These are phyloP conservation scores for Toxoplasma gondii DNA, from an alignment of 169 alveolate species.

Conservation along the genomic window DNA sequence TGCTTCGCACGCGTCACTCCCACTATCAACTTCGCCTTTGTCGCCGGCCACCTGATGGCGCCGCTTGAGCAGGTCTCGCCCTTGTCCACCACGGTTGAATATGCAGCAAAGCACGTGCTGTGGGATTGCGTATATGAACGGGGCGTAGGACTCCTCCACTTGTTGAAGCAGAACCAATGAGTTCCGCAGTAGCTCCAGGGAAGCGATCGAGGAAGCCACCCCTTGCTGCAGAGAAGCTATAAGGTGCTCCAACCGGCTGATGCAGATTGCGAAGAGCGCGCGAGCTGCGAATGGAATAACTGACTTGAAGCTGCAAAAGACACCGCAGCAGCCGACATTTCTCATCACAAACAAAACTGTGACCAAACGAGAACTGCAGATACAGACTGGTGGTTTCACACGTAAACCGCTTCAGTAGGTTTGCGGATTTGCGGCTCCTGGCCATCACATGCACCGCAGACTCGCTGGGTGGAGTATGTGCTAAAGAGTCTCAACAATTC, in stretches of 20 bases:
- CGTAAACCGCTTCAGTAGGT: no score
- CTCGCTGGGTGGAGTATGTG: no score
- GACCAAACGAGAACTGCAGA: no score
- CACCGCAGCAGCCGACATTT: not conserved
- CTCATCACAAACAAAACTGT: no score
- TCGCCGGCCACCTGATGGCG: no score
- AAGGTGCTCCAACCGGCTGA: conserved; percentile 16
- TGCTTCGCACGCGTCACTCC: no score
- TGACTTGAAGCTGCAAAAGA: not conserved
- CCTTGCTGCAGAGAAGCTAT: conserved; percentile 5
- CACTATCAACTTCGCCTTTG: no score
- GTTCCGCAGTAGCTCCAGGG: not conserved
- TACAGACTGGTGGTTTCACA: no score
- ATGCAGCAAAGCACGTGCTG: conserved; percentile 38
- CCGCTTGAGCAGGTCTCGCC: not conserved
- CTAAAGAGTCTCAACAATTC: no score
- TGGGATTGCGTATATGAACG: not conserved
- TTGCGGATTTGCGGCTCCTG: no score
- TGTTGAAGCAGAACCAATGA: conserved; percentile 2
- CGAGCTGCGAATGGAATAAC: conserved; percentile 33
- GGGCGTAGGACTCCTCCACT: conserved; percentile 1
- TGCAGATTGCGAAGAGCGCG: not conserved
- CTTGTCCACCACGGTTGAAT: not conserved
- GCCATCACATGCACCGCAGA: no score
- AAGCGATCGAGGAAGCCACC: not conserved